Percentiles rank a stretch among this genome's conserved stretches.
Conservation (phyloP, 371 early-diverging fungal genomes). For the Batkoa obscura region DNA sequence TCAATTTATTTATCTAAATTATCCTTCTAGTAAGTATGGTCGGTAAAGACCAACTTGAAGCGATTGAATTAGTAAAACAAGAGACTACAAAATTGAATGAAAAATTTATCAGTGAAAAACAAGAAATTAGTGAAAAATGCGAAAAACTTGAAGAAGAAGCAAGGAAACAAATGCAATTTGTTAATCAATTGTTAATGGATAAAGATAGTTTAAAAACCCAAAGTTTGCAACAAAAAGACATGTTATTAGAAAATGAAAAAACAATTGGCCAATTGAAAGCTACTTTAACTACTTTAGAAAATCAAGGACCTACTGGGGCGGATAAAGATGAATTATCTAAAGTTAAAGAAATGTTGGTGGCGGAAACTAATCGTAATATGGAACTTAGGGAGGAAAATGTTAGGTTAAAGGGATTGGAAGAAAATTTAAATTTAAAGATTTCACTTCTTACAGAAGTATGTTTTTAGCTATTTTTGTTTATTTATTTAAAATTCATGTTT, state of each 20-base stretch:
- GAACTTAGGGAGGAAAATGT: conserved; percentile 50
- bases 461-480: not conserved
- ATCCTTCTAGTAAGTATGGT: conserved; percentile 12
- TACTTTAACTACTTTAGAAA: conserved; percentile 41
- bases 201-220: conserved; percentile 36
- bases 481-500: conserved; percentile 7
- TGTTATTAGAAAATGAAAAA: conserved; percentile 28
- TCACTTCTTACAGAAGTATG: conserved; percentile 10
- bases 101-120: conserved; percentile 16
- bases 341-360: conserved; percentile 29
- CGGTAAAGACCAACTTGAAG: conserved; percentile 8
- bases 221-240: conserved; percentile 29
- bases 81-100: conserved; percentile 16
- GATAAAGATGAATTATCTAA: conserved; percentile 21
- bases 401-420: conserved; percentile 23
- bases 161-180: conserved; percentile 32
- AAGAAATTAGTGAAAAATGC: conserved; percentile 22
- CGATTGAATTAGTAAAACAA: conserved; percentile 13
- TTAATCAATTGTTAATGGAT: conserved; percentile 42
- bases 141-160: conserved; percentile 33
- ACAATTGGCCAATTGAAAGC: conserved; percentile 37
- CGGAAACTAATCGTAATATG: conserved; percentile 27
- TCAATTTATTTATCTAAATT: conserved; percentile 8
- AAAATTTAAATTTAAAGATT: conserved; percentile 8
- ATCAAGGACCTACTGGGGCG: conserved; percentile 26